Evolutionary conservation across 1,139 yeast species (phyloP), one percentile per base, ranked within the genome.

Genomic region (Suzukiozyma palmioleophila): DNA sequence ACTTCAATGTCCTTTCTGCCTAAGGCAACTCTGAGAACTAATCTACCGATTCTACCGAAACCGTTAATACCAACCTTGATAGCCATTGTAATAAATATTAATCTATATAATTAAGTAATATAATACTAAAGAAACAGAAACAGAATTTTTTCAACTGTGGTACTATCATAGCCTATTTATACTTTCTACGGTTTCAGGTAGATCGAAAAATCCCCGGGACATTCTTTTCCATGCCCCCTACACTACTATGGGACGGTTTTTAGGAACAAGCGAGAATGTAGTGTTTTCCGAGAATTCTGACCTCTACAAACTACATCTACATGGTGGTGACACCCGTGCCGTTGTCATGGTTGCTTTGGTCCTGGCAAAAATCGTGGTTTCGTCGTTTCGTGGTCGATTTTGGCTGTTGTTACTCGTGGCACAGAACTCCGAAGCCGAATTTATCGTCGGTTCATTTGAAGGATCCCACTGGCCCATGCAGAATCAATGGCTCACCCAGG

Each of bases 21-120:
- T 56, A 83, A 72, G 51, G 92, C 92, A 61, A 82, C 77, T 77
- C 94, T 81, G 63, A 83, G 74, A 53, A 84, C 94, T 62, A 84
- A 79, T 71, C 94, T 87, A 54, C 94, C 94, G 57, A 84, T 84
- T 70, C 94, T 81, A 57, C 94, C 94, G 82, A 84, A 84, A 62
- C 92, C 92, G 82, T 84, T 84, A 67, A 84, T 84, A 75, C 92
- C 92, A 66, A 84, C 73, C 47, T 62, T 68, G 56, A 73, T 60
- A 60, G 66, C 66, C 67, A 62, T 62, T 51, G 43, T 54, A 25
- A 28, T 29, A 21, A 21, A 33, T 24, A 28, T 13, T 21, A 11
- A 33, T 14, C 11, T 22, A 21, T 22, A 13, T 26, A 18, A 18
- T 18, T 5, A 18, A 18, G 22, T 18, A 18, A 18, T 18, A 18